phyloP scores from a whole-genome alignment of 2,329 filamentous ascomycete species.

The Talaromyces amestolkiae region DNA sequence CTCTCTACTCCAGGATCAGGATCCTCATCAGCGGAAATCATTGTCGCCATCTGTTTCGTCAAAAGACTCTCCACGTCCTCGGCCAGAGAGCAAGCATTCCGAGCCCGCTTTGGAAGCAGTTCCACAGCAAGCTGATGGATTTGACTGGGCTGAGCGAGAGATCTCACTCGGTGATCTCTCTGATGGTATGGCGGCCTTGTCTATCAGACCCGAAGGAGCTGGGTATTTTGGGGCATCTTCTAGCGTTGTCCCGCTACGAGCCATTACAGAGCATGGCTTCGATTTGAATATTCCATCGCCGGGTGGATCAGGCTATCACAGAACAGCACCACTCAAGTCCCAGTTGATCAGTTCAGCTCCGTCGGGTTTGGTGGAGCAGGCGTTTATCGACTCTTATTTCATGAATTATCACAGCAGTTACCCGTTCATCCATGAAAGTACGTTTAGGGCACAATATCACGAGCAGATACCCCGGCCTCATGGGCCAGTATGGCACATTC shows the following conservation, averaged over 20 bases:
- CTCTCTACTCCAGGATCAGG: constrained; percentile 39
- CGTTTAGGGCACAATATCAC: constrained; percentile 48
- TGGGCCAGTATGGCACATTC: constrained; percentile 45
- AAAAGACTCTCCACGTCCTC: constrained; percentile 38
- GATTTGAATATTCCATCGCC: constrained; percentile 37
- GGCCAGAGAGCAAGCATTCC: constrained; percentile 33
- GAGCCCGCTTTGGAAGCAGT: constrained; percentile 46
- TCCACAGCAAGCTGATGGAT: constrained; percentile 47
- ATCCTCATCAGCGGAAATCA: constrained; percentile 29
- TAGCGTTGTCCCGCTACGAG: constrained; percentile 40
- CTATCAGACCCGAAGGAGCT: constrained; percentile 40
- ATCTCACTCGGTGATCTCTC: constrained; percentile 39
- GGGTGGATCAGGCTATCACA: constrained; percentile 27
- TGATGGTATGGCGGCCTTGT: constrained; percentile 43
- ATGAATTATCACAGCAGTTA: constrained; percentile 48
- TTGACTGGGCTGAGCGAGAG: constrained; percentile 50
- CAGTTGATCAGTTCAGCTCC: constrained; percentile 39
- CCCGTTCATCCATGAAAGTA: constrained; percentile 49
- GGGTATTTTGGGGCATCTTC: constrained; percentile 43
- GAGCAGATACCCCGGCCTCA: constrained; percentile 44
- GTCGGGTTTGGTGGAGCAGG: constrained; percentile 39
- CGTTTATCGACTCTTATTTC: constrained; percentile 49
- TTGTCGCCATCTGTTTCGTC: constrained; percentile 39
- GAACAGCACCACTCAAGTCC: constrained; percentile 37
- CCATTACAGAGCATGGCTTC: constrained; percentile 40